These are phyloP conservation scores for Botrytis porri DNA, from an alignment of 2,329 filamentous ascomycete species.

Conservation along the genomic window DNA sequence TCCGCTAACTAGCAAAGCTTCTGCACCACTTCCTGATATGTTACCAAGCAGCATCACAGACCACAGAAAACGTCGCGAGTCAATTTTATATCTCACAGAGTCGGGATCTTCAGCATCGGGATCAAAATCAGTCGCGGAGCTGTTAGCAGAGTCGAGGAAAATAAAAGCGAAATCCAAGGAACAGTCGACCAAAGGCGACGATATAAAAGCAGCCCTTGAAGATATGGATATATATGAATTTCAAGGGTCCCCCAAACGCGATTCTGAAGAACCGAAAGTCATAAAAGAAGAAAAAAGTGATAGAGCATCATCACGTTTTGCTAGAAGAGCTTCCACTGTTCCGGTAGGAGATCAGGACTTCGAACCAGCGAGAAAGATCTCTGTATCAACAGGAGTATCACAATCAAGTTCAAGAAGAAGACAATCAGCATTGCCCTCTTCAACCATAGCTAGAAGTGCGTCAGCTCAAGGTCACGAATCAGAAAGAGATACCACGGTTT, in stretches of 20 bases:
- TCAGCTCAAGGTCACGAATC: constrained; percentile 21
- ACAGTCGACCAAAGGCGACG: constrained; percentile 23
- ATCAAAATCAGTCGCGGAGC: constrained; percentile 33
- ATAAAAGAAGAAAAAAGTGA: constrained; percentile 22
- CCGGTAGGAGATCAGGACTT: constrained; percentile 26
- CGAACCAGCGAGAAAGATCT: constrained; percentile 32
- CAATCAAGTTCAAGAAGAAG: constrained; percentile 32
- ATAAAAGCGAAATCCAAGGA: constrained; percentile 32
- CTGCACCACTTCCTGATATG: constrained; percentile 22
- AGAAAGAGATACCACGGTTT: constrained; percentile 21
- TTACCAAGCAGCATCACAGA: constrained; percentile 34
- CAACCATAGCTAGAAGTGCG: constrained; percentile 24
- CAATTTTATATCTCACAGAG: constrained; percentile 33
- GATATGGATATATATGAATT: constrained; percentile 37
- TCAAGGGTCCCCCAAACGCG: constrained; percentile 28
- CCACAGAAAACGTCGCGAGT: constrained; percentile 37
- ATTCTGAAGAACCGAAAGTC: constrained; percentile 11
- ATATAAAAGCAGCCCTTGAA: constrained; percentile 26
- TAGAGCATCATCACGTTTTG: constrained; percentile 26
- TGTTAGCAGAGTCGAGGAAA: constrained; percentile 35
- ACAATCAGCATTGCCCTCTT: constrained; percentile 32
- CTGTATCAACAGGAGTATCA: constrained; percentile 27
- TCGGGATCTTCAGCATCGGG: constrained; percentile 25
- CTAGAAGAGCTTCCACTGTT: constrained; percentile 30
- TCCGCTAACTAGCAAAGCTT: constrained; percentile 33